A percentile compares a stretch with the other conserved stretches of the same genome.
phyloP scores from a whole-genome alignment of 2,329 filamentous ascomycete genomes.

The Fusarium sp. region DNA sequence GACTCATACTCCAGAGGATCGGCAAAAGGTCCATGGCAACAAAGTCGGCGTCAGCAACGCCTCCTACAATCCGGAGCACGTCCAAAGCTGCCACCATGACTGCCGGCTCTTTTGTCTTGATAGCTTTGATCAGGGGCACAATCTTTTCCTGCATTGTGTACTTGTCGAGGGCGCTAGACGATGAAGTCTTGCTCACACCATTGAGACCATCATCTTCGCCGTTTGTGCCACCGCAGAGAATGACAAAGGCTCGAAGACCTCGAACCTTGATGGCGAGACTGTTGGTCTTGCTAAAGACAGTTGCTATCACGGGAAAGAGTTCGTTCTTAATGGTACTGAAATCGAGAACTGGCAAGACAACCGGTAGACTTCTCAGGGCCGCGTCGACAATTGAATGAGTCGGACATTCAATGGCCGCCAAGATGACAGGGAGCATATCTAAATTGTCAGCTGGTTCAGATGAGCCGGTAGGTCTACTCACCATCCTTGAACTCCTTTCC shows the following conservation, averaged over 20 bases:
- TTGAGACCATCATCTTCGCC: slow-evolving; percentile 74
- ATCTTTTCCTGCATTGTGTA: slow-evolving; percentile 99
- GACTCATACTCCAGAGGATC: slow-evolving; percentile 87
- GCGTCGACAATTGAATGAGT: slow-evolving; percentile 91
- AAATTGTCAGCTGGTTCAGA: background rate
- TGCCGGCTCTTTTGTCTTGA: slow-evolving; percentile 97
- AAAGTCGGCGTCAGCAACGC: slow-evolving; percentile 85
- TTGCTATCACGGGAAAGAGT: slow-evolving; percentile 88
- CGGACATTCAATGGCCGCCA: slow-evolving; percentile 83
- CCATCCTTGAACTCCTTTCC: slow-evolving; percentile 96
- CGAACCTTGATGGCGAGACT: slow-evolving; percentile 95
- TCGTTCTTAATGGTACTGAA: slow-evolving; percentile 98
- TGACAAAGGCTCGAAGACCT: slow-evolving; percentile 86
- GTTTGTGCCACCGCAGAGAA: slow-evolving; percentile 80
- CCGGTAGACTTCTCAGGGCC: slow-evolving; percentile 77
- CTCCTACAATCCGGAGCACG: slow-evolving; percentile 83
- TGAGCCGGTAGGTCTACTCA: slow-evolving; percentile 51
- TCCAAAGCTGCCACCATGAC: slow-evolving; percentile 94
- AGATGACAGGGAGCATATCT: slow-evolving; percentile 89
- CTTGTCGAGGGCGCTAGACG: slow-evolving; percentile 86
- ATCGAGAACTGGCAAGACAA: slow-evolving; percentile 86
- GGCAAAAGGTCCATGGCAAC: slow-evolving; percentile 91
- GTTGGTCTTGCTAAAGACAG: slow-evolving; percentile 90
- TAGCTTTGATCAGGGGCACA: slow-evolving; percentile 84
- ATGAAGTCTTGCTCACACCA: slow-evolving; percentile 72